Evolutionary conservation across 495 filamentous ascomycete species (phyloP).

Genomic region (Letharia lupina): DNA sequence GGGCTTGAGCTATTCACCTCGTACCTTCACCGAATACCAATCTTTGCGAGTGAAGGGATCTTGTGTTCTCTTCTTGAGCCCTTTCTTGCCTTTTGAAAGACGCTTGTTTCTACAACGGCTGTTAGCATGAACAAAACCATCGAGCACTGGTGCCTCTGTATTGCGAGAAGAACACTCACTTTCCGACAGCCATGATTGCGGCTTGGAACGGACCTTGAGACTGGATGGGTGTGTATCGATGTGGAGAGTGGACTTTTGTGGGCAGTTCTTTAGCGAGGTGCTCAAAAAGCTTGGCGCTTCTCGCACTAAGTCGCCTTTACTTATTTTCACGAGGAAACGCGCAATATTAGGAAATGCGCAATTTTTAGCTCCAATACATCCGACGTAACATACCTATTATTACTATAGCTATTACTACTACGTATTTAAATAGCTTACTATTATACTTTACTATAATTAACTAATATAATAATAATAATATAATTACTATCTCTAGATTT

Average conservation of each 20-base stretch:
- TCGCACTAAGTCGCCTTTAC: neutral
- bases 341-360: no score
- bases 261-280: conserved; percentile 11
- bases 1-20: conserved; percentile 12
- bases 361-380: no score
- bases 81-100: conserved; percentile 99
- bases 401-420: no score
- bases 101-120: conserved; percentile 81
- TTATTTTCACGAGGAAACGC: no score
- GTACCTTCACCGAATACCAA: conserved; percentile 95
- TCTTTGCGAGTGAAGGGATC: conserved; percentile 98
- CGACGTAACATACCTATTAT: no score
- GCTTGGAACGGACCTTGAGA: conserved; percentile 27
- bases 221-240: neutral
- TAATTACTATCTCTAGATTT: no score
- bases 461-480: no score
- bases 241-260: conserved; percentile 3
- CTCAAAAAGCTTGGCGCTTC: conserved; percentile 12
- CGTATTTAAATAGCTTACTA: no score
- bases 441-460: no score
- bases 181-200: conserved; percentile 87
- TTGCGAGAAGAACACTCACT: conserved; percentile 47
- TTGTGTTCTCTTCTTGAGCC: conserved; percentile 97
- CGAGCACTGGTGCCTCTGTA: conserved; percentile 12
- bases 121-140: conserved; percentile 22